These are phyloP conservation scores for Quercus phellos DNA, from an alignment of 331 rosid genomes.

Conservation along the genomic window DNA sequence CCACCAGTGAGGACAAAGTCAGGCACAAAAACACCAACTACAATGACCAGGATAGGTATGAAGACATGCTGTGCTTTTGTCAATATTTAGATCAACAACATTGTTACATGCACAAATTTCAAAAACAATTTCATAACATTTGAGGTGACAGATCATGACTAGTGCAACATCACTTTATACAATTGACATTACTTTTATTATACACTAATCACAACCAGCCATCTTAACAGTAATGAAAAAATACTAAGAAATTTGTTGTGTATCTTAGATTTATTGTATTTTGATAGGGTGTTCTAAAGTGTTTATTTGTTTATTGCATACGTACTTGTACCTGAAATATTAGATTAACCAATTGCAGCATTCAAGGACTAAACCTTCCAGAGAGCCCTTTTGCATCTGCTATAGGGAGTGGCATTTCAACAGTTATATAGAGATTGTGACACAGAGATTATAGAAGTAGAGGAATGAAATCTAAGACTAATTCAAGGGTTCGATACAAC, in stretches of 20 bases:
- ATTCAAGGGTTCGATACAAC: constrained; percentile 10
- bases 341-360: constrained; percentile 3
- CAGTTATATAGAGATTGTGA: constrained; percentile 28
- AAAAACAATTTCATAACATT: no score
- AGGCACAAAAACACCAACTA: constrained; percentile 18
- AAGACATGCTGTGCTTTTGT: not conserved
- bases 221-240: no score
- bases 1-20: constrained; percentile 26
- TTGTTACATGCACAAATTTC: no score
- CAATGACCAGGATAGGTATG: constrained; percentile 36
- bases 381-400: constrained; percentile 46
- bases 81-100: not conserved
- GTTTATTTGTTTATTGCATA: not conserved
- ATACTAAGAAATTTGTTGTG: no score
- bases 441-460: constrained; percentile 28
- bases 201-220: no score
- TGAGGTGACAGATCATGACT: no score
- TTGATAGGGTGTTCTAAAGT: not conserved
- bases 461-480: constrained; percentile 28
- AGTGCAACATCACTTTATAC: no score
- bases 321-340: not conserved
- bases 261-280: no score
- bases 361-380: constrained; percentile 39
- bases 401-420: constrained; percentile 24
- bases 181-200: no score